Evolutionary conservation across 345 rosid species (phyloP), one percentile per base, ranked within the genome.

Genomic region (Salix koriyanagi): DNA sequence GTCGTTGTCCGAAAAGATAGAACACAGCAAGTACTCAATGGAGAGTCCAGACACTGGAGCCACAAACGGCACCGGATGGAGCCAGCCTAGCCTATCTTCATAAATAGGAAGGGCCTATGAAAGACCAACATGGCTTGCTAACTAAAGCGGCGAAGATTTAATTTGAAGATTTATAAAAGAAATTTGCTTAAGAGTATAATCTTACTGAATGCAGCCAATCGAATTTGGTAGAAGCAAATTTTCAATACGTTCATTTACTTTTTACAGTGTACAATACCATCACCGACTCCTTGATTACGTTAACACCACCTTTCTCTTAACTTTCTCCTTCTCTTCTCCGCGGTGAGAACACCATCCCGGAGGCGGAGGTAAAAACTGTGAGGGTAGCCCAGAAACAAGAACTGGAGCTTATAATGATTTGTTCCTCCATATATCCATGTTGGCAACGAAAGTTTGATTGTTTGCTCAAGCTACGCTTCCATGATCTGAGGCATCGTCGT

Each of bases 401-500:
- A 70, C 15, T 65, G 64, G 79, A 52, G 77, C 75, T 23, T 65
- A 30, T 52, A 34, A 30, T 32, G 5, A 65, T 1, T 4, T 8
- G 30, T 77, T 71, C 77, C 67, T 74, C 32, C 19, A 36, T 52
- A 73, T 7, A 41, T 21, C 74, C 72, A 69, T 28, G 62, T 44
- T 50, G 56, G 68, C 71, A 48, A 48, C 18, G 37, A 69, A 58
- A 54, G 18, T 72, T 10, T 19, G n/a, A 2, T 14, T 32, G 50
- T 23, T 13, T 23, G 69, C 77, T 96, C 88, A 96, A 54, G 89
- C 93, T 56, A 88, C 86, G 76, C 97, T 92, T 73, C 96, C 97
- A 0, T 88, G 94, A 82, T 90, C 93, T 1, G 97, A 93, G 67
- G 87, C 85, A 11, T 93, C 94, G 65, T 95, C 98, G 5, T 89